Evolutionary conservation across 1,284 basidiomycete species (phyloP).

Genomic region (Chiua sp.): DNA sequence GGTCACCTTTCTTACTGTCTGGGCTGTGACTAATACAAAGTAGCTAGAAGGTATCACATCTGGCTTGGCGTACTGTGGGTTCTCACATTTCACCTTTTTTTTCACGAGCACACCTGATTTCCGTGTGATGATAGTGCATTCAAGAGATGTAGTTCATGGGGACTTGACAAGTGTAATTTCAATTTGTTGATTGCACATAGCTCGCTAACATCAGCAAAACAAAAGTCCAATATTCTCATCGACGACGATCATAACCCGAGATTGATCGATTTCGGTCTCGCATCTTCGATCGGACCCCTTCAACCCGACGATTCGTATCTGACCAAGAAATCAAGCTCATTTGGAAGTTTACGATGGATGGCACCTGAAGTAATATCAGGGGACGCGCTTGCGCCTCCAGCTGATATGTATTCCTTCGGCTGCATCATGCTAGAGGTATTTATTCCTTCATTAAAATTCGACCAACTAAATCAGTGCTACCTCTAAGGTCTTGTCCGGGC

Average conservation of each 20-base stretch:
- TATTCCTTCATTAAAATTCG: too few relatives aligned
- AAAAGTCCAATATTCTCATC: conserved; percentile 2
- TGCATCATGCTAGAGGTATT: conserved; percentile 7
- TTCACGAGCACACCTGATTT: not conserved
- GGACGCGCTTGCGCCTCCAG: not conserved
- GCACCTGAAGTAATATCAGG: conserved; percentile 2
- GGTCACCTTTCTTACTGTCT: not conserved
- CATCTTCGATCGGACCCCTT: conserved; percentile 5
- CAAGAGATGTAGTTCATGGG: not conserved
- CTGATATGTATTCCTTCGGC: conserved; percentile 5
- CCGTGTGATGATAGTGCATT: not conserved
- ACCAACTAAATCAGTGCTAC: not conserved
- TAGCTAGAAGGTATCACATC: not conserved
- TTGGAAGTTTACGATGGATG: conserved; percentile 6
- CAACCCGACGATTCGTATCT: not conserved
- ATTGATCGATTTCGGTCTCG: conserved; percentile 8
- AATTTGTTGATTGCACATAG: too few relatives aligned
- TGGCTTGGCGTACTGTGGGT: conserved; percentile 1
- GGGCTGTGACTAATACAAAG: not conserved
- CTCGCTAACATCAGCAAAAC: not conserved
- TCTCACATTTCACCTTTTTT: not conserved
- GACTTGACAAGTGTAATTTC: conserved; percentile 5
- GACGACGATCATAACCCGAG: conserved; percentile 1
- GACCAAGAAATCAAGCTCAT: not conserved
- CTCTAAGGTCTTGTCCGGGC: conserved; percentile 1